Evolutionary conservation across 352 stramenopile genomes (phyloP), one percentile per base, ranked within the genome.

Genomic region (Globisporangium spiculum): DNA sequence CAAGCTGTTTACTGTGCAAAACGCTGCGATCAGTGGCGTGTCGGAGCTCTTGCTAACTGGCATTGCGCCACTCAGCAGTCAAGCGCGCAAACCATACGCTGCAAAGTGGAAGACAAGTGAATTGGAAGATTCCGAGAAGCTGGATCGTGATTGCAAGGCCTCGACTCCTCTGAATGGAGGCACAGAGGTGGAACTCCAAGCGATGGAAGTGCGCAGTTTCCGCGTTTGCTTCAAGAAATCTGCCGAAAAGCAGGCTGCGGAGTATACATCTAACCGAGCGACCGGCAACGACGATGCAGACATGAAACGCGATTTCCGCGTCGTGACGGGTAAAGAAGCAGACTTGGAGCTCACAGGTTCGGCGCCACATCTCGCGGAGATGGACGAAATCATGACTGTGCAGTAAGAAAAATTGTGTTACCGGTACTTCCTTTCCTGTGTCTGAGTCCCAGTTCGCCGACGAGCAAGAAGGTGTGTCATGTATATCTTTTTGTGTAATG

Each of bases 161-260:
- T 81, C 82, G 32, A 67, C 87, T 46, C 74, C 83, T 52, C 74
- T 91, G 5, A 71, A 79, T 67, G 7, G 30, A 68, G 79, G 81
- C 10, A 88, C 78, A 46, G 76, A 72, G 52, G 77, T 97, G 53
- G 78, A 80, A 57, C 70, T 99, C 9, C 77, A 93, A 54, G 77
- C 96, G 22, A 97, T 98, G 75, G 94, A 98, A 64, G 96, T 99
- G 58, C 87, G 92, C 65, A 97, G 93, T 0, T 99, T 98, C 78
- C 81, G 87, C 57, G 69, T 96, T 50, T 85, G 77, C 65, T 91
- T 93, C 60, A 60, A 24, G 24, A 74, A 80, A 58, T 14, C n/a
- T 52, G 48, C 16, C 14, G 12, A 53, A 16, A n/a, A 61, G 26
- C 8, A 44, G 50, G 79, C n/a, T 58, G 10, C 24, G 24, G n/a